These are phyloP conservation scores for Collybiopsis luxurians DNA, from an alignment of 768 basidiomycete species.

Conservation along the genomic window DNA sequence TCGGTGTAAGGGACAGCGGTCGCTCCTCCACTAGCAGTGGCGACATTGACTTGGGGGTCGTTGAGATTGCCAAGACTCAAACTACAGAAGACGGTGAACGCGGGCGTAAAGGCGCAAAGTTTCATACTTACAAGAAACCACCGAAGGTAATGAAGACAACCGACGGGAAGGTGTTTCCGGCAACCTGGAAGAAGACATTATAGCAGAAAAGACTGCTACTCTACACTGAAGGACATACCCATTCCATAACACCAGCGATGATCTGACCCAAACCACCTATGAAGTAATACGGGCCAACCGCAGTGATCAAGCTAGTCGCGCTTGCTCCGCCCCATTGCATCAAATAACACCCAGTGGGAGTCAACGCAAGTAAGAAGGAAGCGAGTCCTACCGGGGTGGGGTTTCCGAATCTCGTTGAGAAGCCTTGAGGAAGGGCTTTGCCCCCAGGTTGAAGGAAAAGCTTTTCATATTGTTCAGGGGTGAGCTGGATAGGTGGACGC, in stretches of 20 bases:
- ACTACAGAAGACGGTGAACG: background rate
- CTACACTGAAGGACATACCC: conserved; percentile 6
- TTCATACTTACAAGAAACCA: conserved; percentile 12
- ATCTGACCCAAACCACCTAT: conserved; percentile 15
- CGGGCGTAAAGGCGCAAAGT: too few species aligned
- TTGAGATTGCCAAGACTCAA: conserved; percentile 11
- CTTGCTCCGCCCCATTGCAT: conserved; percentile 12
- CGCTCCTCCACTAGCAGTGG: background rate
- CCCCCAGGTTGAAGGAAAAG: conserved; percentile 15
- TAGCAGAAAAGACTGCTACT: background rate
- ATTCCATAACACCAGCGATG: conserved; percentile 14
- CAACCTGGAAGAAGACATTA: conserved; percentile 2
- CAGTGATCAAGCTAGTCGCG: conserved; percentile 8
- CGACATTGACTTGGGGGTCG: conserved; percentile 11
- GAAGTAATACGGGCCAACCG: conserved; percentile 11
- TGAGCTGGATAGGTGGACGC: conserved; percentile 7
- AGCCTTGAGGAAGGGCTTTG: background rate
- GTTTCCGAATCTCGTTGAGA: conserved; percentile 11
- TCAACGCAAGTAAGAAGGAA: conserved; percentile 13
- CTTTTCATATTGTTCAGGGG: conserved; percentile 12
- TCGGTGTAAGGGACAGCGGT: conserved; percentile 9
- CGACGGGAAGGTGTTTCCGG: conserved; percentile 16
- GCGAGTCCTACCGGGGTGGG: conserved; percentile 13
- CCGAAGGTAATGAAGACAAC: conserved; percentile 14
- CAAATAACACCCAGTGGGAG: conserved; percentile 12